A percentile compares a stretch with the other conserved stretches of the same genome.
phyloP scores from a whole-genome alignment of 2,329 filamentous ascomycete genomes.

The Leptodontidium sp. region DNA sequence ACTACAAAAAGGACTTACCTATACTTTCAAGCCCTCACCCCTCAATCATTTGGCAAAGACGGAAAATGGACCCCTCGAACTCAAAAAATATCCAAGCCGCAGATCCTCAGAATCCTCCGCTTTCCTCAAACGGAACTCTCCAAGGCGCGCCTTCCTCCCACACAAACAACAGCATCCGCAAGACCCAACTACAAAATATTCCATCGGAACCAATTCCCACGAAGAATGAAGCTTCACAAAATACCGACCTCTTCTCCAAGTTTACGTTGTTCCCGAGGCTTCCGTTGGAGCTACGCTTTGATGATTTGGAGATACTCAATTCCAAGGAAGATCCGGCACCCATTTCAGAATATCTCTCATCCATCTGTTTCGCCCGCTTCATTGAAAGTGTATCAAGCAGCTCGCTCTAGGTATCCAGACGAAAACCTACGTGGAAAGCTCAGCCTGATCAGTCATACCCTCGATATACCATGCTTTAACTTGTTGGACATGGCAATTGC shows the following conservation, averaged over 20 bases:
- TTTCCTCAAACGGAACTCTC: not conserved
- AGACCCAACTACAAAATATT: no score
- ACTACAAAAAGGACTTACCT: no score
- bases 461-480: not conserved
- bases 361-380: not conserved
- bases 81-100: no score
- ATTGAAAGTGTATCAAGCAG: not conserved
- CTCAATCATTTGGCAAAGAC: not conserved
- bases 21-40: not conserved
- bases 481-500: not conserved
- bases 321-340: not conserved
- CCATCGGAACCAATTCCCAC: no score
- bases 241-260: not conserved
- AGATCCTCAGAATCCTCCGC: not conserved
- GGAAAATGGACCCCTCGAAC: not conserved
- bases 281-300: not conserved
- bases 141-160: no score
- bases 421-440: not conserved
- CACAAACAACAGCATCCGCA: no score
- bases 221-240: not conserved
- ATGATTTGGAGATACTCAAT: not conserved
- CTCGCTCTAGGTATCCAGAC: not conserved
- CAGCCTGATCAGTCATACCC: not conserved
- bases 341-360: not conserved
- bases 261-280: not conserved